These are phyloP conservation scores for Corrigiola litoralis DNA, from an alignment of 179 eudicot species.

Conservation along the genomic window DNA sequence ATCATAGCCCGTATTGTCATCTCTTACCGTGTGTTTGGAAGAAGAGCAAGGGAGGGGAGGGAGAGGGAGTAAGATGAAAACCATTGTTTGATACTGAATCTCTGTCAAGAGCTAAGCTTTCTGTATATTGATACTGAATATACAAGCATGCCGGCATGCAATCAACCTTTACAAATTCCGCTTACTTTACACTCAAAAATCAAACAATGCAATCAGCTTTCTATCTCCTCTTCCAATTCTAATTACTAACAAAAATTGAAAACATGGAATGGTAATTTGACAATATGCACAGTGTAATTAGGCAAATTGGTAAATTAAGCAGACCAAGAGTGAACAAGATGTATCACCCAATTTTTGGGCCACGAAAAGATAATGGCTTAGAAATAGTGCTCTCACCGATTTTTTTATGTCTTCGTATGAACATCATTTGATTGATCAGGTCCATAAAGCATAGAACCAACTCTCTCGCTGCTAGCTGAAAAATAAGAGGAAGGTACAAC, in stretches of 20 bases:
- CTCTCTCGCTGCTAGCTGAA: slow-evolving; percentile 12
- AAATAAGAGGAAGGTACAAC: neutral
- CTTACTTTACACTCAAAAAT: slow-evolving; percentile 15
- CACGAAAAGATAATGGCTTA: neutral
- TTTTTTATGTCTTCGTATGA: neutral
- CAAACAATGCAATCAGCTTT: neutral
- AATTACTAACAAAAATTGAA: neutral
- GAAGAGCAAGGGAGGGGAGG: too few species aligned
- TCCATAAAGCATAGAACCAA: neutral
- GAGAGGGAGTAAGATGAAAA: too few species aligned
- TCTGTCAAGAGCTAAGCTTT: too few species aligned
- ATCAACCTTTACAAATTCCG: slow-evolving; percentile 14
- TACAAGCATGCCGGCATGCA: neutral
- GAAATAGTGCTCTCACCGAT: neutral
- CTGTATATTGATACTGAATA: neutral
- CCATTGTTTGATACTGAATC: too few species aligned
- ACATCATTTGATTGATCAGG: neutral
- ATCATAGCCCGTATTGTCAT: too few species aligned
- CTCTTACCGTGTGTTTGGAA: too few species aligned
- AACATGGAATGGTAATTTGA: neutral
- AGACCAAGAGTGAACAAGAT: neutral
- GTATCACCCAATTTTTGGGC: neutral
- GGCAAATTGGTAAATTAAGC: neutral
- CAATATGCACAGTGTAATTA: slow-evolving; percentile 11
- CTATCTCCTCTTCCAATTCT: slow-evolving; percentile 15